Evolutionary conservation across 2,329 filamentous ascomycete genomes (phyloP), one percentile per base, ranked within the genome.

Genomic region (Colletotrichum endophyticum): DNA sequence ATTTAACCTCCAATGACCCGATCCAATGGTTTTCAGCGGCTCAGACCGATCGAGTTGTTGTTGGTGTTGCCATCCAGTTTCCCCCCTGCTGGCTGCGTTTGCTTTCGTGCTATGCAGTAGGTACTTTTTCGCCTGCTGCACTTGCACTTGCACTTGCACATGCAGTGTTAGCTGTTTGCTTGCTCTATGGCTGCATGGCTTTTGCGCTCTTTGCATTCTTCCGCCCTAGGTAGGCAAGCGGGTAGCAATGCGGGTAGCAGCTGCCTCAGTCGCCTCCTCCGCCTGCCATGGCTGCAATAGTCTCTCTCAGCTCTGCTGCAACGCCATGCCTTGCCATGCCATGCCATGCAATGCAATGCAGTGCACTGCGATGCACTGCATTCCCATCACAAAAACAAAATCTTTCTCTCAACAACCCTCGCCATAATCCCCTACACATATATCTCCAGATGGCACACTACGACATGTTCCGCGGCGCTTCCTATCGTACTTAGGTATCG

Each of bases 1-100:
- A 61, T 76, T 73, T 70, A 76, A 70, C 73, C 70, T 76, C 64
- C 57, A 76, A 76, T 73, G 70, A 69, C 49, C 73, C 70, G 64
- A 76, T 69, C 64, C 73, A 76, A 76, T 76, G 64, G 59, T 66
- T 73, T 66, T 49, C 22, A 73, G 49, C 59, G 59, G 57, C 70
- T 71, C 64, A 70, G 73, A 61, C 70, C 73, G 73, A 76, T 76
- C 73, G 73, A 76, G 70, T 34, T 62, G 62, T 28, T 72, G 34
- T 13, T 25, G 25, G 49, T 44, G 27, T 36, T 57, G 16, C n/a
- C 39, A 49, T 22, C n/a, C 44, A 49, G n/a, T 49, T 22, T 13
- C 6, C 44, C 44, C 44, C 44, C 44, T 22, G 16, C 36, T 39
- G 36, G 36, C 36, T 30, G 7, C 7, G 19, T 28, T 44, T 64